These are phyloP conservation scores for Butyriboletus appendiculatus DNA, from an alignment of 1,284 basidiomycete genomes.

Conservation along the genomic window DNA sequence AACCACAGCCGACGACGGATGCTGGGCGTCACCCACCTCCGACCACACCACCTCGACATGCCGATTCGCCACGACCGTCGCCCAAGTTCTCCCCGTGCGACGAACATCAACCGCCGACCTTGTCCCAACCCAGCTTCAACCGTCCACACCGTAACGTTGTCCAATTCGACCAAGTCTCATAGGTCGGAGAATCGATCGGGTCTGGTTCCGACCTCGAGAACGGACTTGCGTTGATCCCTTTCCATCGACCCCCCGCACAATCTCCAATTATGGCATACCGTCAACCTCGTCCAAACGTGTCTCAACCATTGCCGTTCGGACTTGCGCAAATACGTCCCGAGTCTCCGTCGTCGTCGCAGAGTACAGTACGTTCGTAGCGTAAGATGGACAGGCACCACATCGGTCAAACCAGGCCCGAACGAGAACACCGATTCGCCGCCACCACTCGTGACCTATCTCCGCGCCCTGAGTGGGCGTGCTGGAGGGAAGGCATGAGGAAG, in stretches of 20 bases:
- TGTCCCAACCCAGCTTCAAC: background rate
- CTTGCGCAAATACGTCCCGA: background rate
- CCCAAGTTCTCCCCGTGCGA: background rate
- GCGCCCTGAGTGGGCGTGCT: constrained; percentile 21
- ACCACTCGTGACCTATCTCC: constrained; percentile 11
- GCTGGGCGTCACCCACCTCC: too few species aligned
- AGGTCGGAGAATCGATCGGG: background rate
- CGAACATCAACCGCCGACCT: background rate
- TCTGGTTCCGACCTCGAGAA: background rate
- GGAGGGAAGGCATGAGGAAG: constrained; percentile 9
- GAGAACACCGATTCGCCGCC: constrained; percentile 5
- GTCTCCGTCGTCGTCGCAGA: constrained; percentile 2
- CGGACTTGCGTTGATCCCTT: background rate
- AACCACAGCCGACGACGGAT: background rate
- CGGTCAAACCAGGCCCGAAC: constrained; percentile 1
- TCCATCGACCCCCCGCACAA: constrained; percentile 3
- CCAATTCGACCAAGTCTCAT: background rate
- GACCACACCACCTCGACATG: background rate
- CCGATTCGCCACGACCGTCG: background rate
- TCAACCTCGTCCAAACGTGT: background rate
- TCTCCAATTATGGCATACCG: background rate
- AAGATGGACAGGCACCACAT: background rate
- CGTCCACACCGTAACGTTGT: background rate
- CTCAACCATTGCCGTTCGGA: background rate
- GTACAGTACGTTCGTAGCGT: background rate